Percentiles rank a stretch among this genome's conserved stretches.
Conservation (phyloP, 139 green algal species). For the Dunaliella sp. region DNA sequence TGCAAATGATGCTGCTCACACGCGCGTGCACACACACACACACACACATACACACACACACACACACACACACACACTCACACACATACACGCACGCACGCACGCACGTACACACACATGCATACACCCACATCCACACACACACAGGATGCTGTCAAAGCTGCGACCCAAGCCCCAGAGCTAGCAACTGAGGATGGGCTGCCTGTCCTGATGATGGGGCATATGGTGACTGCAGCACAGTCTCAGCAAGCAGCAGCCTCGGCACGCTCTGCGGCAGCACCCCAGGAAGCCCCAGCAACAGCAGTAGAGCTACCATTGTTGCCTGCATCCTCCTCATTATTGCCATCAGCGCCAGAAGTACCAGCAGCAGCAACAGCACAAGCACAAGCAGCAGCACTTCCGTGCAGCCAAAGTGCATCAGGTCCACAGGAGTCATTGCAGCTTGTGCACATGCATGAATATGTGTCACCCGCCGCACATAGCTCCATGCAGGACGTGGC, state of each 20-base stretch:
- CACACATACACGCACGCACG: background rate
- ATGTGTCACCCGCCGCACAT: background rate
- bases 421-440: background rate
- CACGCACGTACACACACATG: background rate
- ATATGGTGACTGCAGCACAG: background rate
- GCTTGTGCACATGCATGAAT: background rate
- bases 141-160: background rate
- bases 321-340: too few relatives aligned
- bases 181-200: background rate
- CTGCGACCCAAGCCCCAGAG: background rate
- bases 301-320: too few relatives aligned
- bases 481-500: background rate
- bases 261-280: too few relatives aligned
- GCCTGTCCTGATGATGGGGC: background rate
- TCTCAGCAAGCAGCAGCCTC: too few relatives aligned
- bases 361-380: background rate
- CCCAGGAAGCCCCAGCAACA: too few relatives aligned
- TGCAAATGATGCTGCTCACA: too few relatives aligned
- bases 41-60: background rate
- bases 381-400: background rate
- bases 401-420: too few relatives aligned
- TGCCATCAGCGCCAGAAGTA: too few relatives aligned
- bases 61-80: background rate
- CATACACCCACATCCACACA: background rate
- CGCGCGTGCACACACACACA: too few relatives aligned